Base-by-base conservation (phyloP, 2,329 filamentous ascomycete species). In the Neonectria sp. region DNA sequence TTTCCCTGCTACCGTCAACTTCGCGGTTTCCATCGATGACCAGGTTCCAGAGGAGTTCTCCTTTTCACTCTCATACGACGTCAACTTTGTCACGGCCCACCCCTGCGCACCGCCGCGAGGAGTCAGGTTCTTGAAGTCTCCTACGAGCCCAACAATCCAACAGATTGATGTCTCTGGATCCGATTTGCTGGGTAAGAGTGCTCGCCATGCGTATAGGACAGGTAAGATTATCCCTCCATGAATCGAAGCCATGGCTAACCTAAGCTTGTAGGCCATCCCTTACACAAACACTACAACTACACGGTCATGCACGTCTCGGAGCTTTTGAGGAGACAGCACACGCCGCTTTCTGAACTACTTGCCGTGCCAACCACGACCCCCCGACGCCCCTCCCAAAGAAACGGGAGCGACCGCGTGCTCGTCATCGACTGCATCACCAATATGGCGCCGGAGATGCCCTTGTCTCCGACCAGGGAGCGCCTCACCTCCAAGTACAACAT, bases 41-140 rank as follows among this genome's bases (percentile, higher is more conserved):
- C 79, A 82, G 2, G 74, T 79, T 2, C 80, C 82, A 1, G 80
- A 83, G 51, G 80, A 85, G 62, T 72, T 84, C 59, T 82, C 81
- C 2, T 83, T 86, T 58, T 74, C 83, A 1, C 78, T 92, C 11
- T 79, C 80, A 6, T 87, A 89, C 70, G 90, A 92, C 65, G 84
- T 91, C 25, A 87, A 86, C 71, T 92, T 92, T 75, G 88, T 91
- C 21, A 91, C 90, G 1, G 89, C 89, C 0, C 89, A 91, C 71
- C 90, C 90, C 0, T 92, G 90, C 72, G 85, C 88, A 6, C 86
- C 88, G 2, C 89, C 88, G 1, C 83, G 84, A 57, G 84, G 86
- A 62, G 86, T 89, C 3, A 86, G 85, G 68, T 86, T 91, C 61
- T 75, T 91, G 57, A 89, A 87, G 75, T 89, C 88, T 15, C 86